These are phyloP conservation scores for Trichoderma simmonsii DNA, from an alignment of 2,329 filamentous ascomycete genomes.

Conservation along the genomic window DNA sequence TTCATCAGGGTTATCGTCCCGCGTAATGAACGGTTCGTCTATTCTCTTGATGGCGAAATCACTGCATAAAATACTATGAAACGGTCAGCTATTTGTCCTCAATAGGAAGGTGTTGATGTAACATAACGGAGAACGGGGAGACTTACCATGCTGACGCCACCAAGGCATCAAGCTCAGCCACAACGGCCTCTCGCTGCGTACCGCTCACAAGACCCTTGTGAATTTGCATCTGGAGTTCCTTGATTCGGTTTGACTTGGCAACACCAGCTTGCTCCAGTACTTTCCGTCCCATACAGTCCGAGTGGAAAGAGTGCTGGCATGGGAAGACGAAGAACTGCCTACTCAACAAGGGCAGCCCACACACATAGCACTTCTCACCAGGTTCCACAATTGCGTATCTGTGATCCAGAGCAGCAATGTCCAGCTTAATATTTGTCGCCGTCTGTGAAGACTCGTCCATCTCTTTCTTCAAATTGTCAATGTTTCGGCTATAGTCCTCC, in stretches of 20 bases:
- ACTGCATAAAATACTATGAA: slow-evolving; percentile 78
- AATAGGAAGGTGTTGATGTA: not conserved
- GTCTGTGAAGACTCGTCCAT: slow-evolving; percentile 95
- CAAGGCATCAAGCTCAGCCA: slow-evolving; percentile 85
- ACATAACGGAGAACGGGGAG: not conserved
- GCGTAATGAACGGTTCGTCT: slow-evolving; percentile 83
- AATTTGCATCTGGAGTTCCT: slow-evolving; percentile 80
- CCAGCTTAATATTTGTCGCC: slow-evolving; percentile 83
- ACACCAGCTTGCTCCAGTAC: slow-evolving; percentile 79
- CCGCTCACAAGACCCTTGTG: slow-evolving; percentile 70
- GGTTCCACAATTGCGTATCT: slow-evolving; percentile 96
- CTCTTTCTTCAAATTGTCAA: slow-evolving; percentile 81
- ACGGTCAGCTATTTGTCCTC: slow-evolving; percentile 13
- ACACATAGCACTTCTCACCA: slow-evolving; percentile 89
- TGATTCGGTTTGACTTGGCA: slow-evolving; percentile 74
- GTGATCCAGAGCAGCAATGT: slow-evolving; percentile 80
- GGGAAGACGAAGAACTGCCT: slow-evolving; percentile 98
- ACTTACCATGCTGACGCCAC: slow-evolving; percentile 84
- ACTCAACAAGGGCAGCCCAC: slow-evolving; percentile 78
- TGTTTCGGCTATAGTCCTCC: slow-evolving; percentile 88
- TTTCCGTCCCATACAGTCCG: slow-evolving; percentile 83
- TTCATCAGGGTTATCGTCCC: slow-evolving; percentile 70
- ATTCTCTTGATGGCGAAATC: slow-evolving; percentile 93
- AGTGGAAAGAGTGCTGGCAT: slow-evolving; percentile 97
- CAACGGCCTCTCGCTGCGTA: slow-evolving; percentile 72